A percentile compares a stretch with the other conserved stretches of the same genome.
phyloP scores from a whole-genome alignment of 345 rosid genomes.

The Aquilaria yunnanensis region DNA sequence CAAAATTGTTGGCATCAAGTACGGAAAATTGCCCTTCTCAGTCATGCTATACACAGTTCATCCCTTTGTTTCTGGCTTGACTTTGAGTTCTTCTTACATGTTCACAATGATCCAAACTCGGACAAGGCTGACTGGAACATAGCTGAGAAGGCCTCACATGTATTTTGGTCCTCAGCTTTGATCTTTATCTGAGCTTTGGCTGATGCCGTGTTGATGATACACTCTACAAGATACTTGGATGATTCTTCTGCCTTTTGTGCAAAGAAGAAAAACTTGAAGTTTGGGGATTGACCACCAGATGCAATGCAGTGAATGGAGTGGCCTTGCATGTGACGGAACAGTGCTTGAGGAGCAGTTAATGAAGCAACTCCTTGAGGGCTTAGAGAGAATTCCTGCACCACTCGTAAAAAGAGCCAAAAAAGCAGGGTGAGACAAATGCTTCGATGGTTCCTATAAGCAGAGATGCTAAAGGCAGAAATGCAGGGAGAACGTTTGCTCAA shows the following conservation, averaged over 20 bases:
- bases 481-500: no score
- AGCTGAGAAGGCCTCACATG: conserved; percentile 51
- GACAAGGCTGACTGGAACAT: conserved; percentile 65
- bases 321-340: conserved; percentile 78
- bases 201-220: conserved; percentile 74
- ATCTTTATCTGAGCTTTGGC: conserved; percentile 71
- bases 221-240: conserved; percentile 65
- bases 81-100: no score
- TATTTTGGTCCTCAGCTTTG: conserved; percentile 77
- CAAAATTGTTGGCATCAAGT: no score
- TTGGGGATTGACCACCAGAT: conserved; percentile 87
- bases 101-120: conserved; percentile 29
- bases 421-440: background rate
- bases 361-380: conserved; percentile 70
- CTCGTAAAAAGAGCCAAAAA: conserved; percentile 9
- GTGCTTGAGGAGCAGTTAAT: conserved; percentile 65
- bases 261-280: conserved; percentile 91
- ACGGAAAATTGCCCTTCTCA: no score
- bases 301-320: conserved; percentile 88
- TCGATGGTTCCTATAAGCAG: background rate
- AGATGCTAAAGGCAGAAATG: background rate
- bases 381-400: conserved; percentile 51
- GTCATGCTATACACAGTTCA: no score
- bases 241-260: conserved; percentile 78
- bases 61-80: no score